These are phyloP conservation scores for Mucor saturninus DNA, from an alignment of 371 early-diverging fungal genomes.

Conservation along the genomic window DNA sequence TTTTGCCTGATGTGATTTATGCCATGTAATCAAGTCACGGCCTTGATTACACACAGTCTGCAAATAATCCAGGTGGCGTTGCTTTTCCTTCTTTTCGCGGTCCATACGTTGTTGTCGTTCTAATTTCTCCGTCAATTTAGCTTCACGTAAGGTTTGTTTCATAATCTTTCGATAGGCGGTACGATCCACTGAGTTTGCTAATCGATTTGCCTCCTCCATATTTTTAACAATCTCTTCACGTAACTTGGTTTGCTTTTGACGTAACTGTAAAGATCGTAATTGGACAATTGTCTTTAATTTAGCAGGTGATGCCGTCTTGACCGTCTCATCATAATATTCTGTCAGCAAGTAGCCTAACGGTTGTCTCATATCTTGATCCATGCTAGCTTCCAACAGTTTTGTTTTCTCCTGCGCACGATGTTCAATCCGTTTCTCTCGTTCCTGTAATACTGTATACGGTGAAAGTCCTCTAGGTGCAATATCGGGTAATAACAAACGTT, in stretches of 20 bases:
- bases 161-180: constrained; percentile 81
- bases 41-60: constrained; percentile 78
- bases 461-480: constrained; percentile 82
- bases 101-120: constrained; percentile 89
- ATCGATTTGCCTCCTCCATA: constrained; percentile 69
- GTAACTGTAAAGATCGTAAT: constrained; percentile 75
- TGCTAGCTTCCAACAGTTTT: constrained; percentile 18
- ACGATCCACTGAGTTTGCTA: constrained; percentile 81
- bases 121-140: constrained; percentile 84
- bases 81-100: constrained; percentile 84
- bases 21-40: constrained; percentile 71
- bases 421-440: constrained; percentile 46
- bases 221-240: constrained; percentile 80
- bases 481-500: constrained; percentile 74
- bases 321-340: constrained; percentile 45
- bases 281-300: constrained; percentile 78
- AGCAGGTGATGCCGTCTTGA: constrained; percentile 34
- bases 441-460: constrained; percentile 52
- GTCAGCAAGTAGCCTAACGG: constrained; percentile 32
- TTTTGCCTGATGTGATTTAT: constrained; percentile 69
- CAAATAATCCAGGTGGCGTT: constrained; percentile 81
- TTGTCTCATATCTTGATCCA: constrained; percentile 22
- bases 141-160: constrained; percentile 87
- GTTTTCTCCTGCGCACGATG: constrained; percentile 20
- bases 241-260: constrained; percentile 79